Evolutionary conservation across 768 basidiomycete species (phyloP).

Genomic region (Lactarius deliciosus): DNA sequence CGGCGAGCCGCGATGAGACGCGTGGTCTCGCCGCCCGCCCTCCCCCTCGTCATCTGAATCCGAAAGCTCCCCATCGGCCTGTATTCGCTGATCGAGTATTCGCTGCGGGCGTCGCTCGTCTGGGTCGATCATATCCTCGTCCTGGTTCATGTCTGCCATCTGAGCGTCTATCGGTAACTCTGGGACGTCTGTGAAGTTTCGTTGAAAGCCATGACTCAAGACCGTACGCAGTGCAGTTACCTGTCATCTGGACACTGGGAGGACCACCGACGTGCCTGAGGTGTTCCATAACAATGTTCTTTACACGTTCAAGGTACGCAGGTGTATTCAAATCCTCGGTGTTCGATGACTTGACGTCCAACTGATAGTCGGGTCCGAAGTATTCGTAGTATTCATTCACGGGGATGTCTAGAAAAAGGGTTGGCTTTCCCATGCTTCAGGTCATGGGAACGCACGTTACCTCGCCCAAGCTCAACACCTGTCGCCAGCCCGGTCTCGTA

Average conservation of each 20-base stretch:
- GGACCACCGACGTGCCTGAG: slow-evolving; percentile 82
- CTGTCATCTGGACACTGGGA: slow-evolving; percentile 89
- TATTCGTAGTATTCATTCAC: slow-evolving; percentile 99
- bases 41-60: slow-evolving; percentile 98
- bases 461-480: slow-evolving; percentile 85
- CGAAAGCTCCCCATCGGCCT: slow-evolving; percentile 85
- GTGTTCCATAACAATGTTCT: slow-evolving; percentile 89
- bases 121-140: slow-evolving; percentile 78
- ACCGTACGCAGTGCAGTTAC: slow-evolving; percentile 40
- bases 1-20: slow-evolving; percentile 42
- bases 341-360: slow-evolving; percentile 93
- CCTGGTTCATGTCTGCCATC: slow-evolving; percentile 77
- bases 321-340: slow-evolving; percentile 93
- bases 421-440: slow-evolving; percentile 2
- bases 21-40: slow-evolving; percentile 74
- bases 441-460: slow-evolving; percentile 44
- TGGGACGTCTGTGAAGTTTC: slow-evolving; percentile 65
- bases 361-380: slow-evolving; percentile 95
- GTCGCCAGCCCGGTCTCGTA: slow-evolving; percentile 98
- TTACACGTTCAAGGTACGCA: slow-evolving; percentile 91
- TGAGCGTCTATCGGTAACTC: slow-evolving; percentile 78
- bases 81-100: slow-evolving; percentile 76
- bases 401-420: slow-evolving; percentile 74
- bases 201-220: neutral
- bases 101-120: slow-evolving; percentile 75